A percentile compares a stretch with the other conserved stretches of the same genome.
Evolutionary conservation across 805 yeast genomes (phyloP).

Genomic region (Candida anglica): DNA sequence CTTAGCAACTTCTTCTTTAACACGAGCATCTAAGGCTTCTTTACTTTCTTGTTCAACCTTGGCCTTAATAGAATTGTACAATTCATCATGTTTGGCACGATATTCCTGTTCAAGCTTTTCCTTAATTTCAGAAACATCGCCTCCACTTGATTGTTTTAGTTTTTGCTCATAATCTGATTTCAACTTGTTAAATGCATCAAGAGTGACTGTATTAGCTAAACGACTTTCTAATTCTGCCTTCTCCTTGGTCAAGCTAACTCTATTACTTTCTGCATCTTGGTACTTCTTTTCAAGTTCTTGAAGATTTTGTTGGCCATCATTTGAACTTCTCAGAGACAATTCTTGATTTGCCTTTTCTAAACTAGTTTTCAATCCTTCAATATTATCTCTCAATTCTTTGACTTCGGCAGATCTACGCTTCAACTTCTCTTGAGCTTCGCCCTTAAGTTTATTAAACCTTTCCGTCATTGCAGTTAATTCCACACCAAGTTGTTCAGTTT

Average conservation of each 20-base stretch:
- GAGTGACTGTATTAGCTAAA: slow-evolving; percentile 5
- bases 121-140: slow-evolving; percentile 17
- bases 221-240: slow-evolving; percentile 10
- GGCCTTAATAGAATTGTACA: slow-evolving; percentile 13
- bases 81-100: slow-evolving; percentile 13
- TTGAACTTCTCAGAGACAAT: slow-evolving; percentile 8
- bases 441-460: slow-evolving; percentile 21
- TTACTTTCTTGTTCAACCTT: slow-evolving; percentile 35
- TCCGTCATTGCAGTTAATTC: slow-evolving; percentile 4
- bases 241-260: slow-evolving; percentile 14
- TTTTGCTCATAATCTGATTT: slow-evolving; percentile 16
- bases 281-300: slow-evolving; percentile 7
- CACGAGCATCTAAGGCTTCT: slow-evolving; percentile 14
- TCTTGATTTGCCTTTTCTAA: slow-evolving; percentile 12
- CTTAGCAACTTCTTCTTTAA: slow-evolving; percentile 5
- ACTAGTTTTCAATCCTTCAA: slow-evolving; percentile 12
- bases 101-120: slow-evolving; percentile 22
- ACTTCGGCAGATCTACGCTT: slow-evolving; percentile 16
- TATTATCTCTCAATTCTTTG: slow-evolving; percentile 10
- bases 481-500: slow-evolving; percentile 2
- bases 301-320: slow-evolving; percentile 4
- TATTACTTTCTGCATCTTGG: slow-evolving; percentile 4
- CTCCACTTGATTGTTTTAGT: slow-evolving; percentile 18
- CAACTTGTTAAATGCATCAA: slow-evolving; percentile 12
- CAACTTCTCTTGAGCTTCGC: slow-evolving; percentile 24